These are phyloP conservation scores for Triticum urartu DNA, from an alignment of 176 grass and related monocot genomes.

Conservation along the genomic window DNA sequence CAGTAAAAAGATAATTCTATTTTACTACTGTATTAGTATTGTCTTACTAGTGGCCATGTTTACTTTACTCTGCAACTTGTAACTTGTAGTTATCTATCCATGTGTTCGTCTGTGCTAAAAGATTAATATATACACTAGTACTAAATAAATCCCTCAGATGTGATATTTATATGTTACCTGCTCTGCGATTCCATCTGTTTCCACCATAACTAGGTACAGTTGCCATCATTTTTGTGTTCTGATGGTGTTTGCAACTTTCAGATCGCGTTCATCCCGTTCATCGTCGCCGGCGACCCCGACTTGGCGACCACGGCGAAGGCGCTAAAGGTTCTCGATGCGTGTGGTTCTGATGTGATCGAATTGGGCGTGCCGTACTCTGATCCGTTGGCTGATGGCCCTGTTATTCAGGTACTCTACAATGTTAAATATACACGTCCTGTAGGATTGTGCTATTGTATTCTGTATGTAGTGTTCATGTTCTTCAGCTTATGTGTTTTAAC, in stretches of 20 bases:
- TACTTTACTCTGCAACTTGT: background rate
- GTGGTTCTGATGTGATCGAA: constrained; percentile 88
- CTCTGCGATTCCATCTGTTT: background rate
- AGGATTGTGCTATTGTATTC: background rate
- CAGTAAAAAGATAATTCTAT: background rate
- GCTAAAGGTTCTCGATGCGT: constrained; percentile 82
- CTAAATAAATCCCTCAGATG: background rate
- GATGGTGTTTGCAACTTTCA: constrained; percentile 19
- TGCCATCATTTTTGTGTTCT: background rate
- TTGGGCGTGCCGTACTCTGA: constrained; percentile 95
- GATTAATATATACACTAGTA: background rate
- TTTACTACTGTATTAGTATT: background rate
- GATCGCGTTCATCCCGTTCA: constrained; percentile 83
- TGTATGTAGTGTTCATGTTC: background rate
- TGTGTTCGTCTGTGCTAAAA: background rate
- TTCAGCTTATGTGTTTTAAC: background rate
- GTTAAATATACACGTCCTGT: background rate
- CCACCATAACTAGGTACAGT: background rate
- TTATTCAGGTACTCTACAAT: constrained; percentile 69
- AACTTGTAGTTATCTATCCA: background rate
- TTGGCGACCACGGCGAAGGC: constrained; percentile 78
- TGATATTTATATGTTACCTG: background rate
- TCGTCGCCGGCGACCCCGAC: constrained; percentile 95
- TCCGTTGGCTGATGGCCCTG: constrained; percentile 88
- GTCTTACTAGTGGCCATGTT: background rate